phyloP scores from a whole-genome alignment of 164 flowering plant species.

The Protea cynaroides region DNA sequence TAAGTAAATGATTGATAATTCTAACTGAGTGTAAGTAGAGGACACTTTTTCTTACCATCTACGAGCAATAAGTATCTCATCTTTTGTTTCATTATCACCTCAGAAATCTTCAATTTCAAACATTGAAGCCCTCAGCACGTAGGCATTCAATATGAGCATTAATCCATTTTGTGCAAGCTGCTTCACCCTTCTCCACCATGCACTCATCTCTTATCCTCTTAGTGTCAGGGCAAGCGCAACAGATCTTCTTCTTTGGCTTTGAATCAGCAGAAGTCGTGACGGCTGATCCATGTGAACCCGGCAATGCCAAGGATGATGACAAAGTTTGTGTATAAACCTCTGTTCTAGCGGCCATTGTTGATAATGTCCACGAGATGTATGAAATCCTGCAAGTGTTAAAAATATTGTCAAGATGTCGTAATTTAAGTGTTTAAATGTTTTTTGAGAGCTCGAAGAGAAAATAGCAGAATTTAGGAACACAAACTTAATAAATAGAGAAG shows the following conservation, averaged over 20 bases:
- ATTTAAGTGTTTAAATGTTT: too few relatives aligned
- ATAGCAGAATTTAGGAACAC: too few relatives aligned
- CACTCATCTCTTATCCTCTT: slow-evolving; percentile 30
- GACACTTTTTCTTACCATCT: not conserved
- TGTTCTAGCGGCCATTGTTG: not conserved
- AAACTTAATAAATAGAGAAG: too few relatives aligned
- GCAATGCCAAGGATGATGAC: slow-evolving; percentile 1
- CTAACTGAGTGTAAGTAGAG: not conserved
- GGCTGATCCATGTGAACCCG: slow-evolving; percentile 13
- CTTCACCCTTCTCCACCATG: slow-evolving; percentile 51
- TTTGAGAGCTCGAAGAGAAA: too few relatives aligned
- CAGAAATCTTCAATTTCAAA: slow-evolving; percentile 21
- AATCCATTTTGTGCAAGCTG: slow-evolving; percentile 64
- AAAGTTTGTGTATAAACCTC: not conserved
- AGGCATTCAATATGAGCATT: slow-evolving; percentile 63
- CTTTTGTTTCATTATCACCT: not conserved
- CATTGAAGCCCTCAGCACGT: slow-evolving; percentile 65
- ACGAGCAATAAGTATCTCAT: not conserved
- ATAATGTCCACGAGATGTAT: not conserved
- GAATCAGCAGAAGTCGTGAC: slow-evolving; percentile 21
- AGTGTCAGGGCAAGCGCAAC: slow-evolving; percentile 36
- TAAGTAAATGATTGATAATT: not conserved
- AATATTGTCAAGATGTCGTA: too few relatives aligned
- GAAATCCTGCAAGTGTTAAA: not conserved
- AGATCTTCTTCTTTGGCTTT: slow-evolving; percentile 60